Conservation (phyloP, 345 rosid species). For the Heritiera littoralis region DNA sequence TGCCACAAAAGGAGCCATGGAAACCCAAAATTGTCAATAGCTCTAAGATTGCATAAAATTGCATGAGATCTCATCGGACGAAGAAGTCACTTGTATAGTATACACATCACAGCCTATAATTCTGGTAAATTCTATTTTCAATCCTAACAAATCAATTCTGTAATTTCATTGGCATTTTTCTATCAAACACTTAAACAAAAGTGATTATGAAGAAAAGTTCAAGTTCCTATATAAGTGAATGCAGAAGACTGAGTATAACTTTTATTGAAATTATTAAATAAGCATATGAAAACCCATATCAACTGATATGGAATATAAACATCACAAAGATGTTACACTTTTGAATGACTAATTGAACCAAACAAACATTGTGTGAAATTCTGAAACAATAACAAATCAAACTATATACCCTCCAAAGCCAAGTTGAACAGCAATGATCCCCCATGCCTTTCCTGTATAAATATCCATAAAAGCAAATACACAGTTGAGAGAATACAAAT, state of each 20-base stretch:
- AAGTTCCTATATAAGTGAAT: neutral
- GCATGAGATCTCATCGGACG: slow-evolving; percentile 2
- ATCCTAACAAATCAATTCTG: slow-evolving; percentile 4
- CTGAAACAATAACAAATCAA: slow-evolving; percentile 18
- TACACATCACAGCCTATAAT: slow-evolving; percentile 8
- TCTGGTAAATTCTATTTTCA: slow-evolving; percentile 28
- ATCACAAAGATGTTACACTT: slow-evolving; percentile 28
- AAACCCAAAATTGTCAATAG: too few species aligned
- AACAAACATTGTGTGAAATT: slow-evolving; percentile 30
- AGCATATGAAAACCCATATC: slow-evolving; percentile 26
- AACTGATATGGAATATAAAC: slow-evolving; percentile 23
- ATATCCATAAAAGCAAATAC: neutral
- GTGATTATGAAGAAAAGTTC: neutral
- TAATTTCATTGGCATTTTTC: neutral
- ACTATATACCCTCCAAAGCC: slow-evolving; percentile 18
- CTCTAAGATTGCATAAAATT: neutral
- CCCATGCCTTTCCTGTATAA: neutral
- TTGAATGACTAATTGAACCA: slow-evolving; percentile 21
- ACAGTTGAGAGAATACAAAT: neutral
- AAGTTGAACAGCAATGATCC: neutral
- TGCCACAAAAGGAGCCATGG: too few species aligned
- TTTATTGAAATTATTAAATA: slow-evolving; percentile 28
- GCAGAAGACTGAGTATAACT: neutral
- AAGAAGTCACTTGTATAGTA: slow-evolving; percentile 30
- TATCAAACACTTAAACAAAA: neutral